phyloP scores from a whole-genome alignment of 2,329 filamentous ascomycete species.

The Stachybotrys echinatus region DNA sequence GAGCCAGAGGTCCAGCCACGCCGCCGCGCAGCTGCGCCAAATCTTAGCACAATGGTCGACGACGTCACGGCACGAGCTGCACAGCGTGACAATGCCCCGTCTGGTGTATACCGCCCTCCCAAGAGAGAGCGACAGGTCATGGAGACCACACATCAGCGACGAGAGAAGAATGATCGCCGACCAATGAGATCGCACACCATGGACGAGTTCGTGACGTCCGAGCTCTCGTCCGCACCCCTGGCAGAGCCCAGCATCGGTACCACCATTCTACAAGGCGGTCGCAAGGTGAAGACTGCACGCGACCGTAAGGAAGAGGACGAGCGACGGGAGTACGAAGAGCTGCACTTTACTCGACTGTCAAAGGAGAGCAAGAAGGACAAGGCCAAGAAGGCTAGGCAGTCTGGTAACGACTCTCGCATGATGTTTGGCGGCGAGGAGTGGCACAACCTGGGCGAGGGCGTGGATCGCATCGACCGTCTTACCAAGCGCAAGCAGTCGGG shows the following conservation, averaged over 20 bases:
- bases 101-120: constrained; percentile 83
- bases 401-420: constrained; percentile 53
- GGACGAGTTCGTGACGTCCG: constrained; percentile 84
- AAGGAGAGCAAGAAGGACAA: constrained; percentile 83
- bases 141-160: constrained; percentile 57
- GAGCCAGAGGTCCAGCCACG: constrained; percentile 18
- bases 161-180: constrained; percentile 54
- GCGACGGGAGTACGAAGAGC: constrained; percentile 81
- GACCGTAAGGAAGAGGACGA: constrained; percentile 77
- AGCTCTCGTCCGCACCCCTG: constrained; percentile 75
- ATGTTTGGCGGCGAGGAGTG: constrained; percentile 86
- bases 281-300: constrained; percentile 69
- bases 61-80: constrained; percentile 22
- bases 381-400: constrained; percentile 55
- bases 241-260: constrained; percentile 89
- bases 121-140: constrained; percentile 83
- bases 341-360: constrained; percentile 83
- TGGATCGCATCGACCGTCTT: constrained; percentile 79
- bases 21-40: constrained; percentile 23
- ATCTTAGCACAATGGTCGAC: constrained; percentile 24
- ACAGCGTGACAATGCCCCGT: constrained; percentile 29
- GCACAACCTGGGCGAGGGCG: constrained; percentile 76
- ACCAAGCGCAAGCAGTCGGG: constrained; percentile 64
- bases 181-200: constrained; percentile 75
- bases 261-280: constrained; percentile 74